Base-by-base conservation (phyloP, 1,284 basidiomycete genomes). In the Malassezia vespertilionis region DNA sequence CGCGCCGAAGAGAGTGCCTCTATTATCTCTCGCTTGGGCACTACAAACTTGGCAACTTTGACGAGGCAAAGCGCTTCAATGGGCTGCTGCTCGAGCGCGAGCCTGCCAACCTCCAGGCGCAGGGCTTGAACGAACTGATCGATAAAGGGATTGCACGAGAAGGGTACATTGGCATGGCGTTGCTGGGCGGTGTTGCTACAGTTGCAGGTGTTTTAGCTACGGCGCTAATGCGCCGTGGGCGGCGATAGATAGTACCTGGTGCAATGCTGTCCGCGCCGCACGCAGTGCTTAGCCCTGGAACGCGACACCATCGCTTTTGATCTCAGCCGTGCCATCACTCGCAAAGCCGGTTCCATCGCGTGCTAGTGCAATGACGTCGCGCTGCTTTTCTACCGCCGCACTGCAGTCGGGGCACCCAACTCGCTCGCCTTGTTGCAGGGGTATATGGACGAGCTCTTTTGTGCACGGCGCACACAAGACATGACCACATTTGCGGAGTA, bases 11-110 rank as follows among this genome's bases (percentile, higher is more conserved):
- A 72, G 93, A 99, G 73, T 97, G 93, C 67, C 75, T 96, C 28
- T 99, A 96, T 71, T 99, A 96, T 74, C 82, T 99, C 39, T 86
- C 88, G 1, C 77, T 97, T 10, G 93, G 93, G 0, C 83, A 97
- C 73, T 96, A 88, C 74, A 97, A 97, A 77, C 83, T 96, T 78
- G 82, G 83, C 26, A 91, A 96, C 72, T 96, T 84, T 69, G 84
- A 85, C 30, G 87, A 96, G 70, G 88, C 90, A 2, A 82, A 79
- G 72, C 82, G 80, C 54, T 97, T 96, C 73, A 96, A 95, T 71
- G 90, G 80, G 33, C 75, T 93, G 17, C 77, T 99, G 3, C 74
- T 96, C 38, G 84, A 87, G 58, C 89, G 88, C 70, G 93, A 99
- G 72, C 91, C 93, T 0, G 76, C 80, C 44, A 99, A 99, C 70